A percentile compares a stretch with the other conserved stretches of the same genome.
Conservation (phyloP, 495 filamentous ascomycete genomes). For the Sporormia fimetaria region DNA sequence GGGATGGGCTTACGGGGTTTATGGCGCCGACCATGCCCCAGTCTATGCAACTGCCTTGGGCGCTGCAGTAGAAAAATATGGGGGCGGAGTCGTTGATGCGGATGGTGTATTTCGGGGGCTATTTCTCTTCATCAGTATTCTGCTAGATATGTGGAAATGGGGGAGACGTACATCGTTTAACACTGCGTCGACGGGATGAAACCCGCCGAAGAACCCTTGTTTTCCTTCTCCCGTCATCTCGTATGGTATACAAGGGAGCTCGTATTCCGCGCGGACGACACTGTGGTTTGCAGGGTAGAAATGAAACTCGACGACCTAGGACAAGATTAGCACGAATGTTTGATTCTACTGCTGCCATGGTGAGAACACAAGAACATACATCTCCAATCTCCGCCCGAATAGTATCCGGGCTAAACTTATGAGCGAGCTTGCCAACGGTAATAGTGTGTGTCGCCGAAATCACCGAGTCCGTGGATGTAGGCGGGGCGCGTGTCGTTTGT, state of each 20-base stretch:
- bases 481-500: not conserved
- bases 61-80: slow-evolving; percentile 52
- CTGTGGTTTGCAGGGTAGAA: slow-evolving; percentile 53
- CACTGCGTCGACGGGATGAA: slow-evolving; percentile 7
- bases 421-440: slow-evolving; percentile 23
- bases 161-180: slow-evolving; percentile 6
- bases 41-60: slow-evolving; percentile 34
- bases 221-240: slow-evolving; percentile 37
- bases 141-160: not conserved
- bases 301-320: slow-evolving; percentile 36
- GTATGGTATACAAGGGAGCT: slow-evolving; percentile 47
- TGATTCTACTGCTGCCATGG: not conserved
- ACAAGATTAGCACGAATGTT: not conserved
- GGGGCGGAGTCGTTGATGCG: slow-evolving; percentile 46
- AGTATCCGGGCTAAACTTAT: slow-evolving; percentile 25
- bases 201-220: slow-evolving; percentile 23
- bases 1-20: slow-evolving; percentile 30
- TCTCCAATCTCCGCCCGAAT: slow-evolving; percentile 29
- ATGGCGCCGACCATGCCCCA: slow-evolving; percentile 39
- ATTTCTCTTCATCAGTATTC: not conserved
- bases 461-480: not conserved
- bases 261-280: slow-evolving; percentile 20
- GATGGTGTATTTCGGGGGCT: slow-evolving; percentile 40
- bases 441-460: slow-evolving; percentile 22
- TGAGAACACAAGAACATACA: slow-evolving; percentile 9